Base-by-base conservation (phyloP, 2,329 filamentous ascomycete species). In the Fusarium algeriense region DNA sequence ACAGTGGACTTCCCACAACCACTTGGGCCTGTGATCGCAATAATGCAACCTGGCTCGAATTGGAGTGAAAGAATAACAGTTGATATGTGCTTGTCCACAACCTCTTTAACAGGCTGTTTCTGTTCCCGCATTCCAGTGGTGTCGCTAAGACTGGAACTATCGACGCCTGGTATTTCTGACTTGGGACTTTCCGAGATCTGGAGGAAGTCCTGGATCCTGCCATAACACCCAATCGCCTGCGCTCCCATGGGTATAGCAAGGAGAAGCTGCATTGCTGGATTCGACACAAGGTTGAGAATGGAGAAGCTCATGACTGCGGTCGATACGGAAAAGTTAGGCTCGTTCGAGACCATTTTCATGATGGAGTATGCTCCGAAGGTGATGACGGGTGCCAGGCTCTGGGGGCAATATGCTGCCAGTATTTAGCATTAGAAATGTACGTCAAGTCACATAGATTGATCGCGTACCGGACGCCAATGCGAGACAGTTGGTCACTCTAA, bases 181-280 rank as follows among this genome's bases (percentile, higher is more conserved):
- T 37, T 17, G 9, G 35, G 35, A 37, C 14, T 37, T 28, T 55
- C 52, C 9, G 40, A 7, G 15, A 17, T 55, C n/a, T 37, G 53
- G 6, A 56, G 53, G 26, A 56, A 56, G 1, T 32, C 8, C 15
- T 56, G 53, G 5, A 56, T 56, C 9, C 53, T 45, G 5, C 30
- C 53, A 37, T 56, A 56, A 43, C 53, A 56, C 12, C 53, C 53
- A 13, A 56, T 56, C 3, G 53, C 53, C 30, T 56, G 53, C 17
- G 53, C 53, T n/a, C 53, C 53, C 30, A 56, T 56, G 15, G 53
- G 53, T 9, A 56, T 45, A 5, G 53, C 40, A 4, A 56, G 53
- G 23, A 56, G 53, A 9, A 56, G 53, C 17, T 56, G 53, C 53
- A 56, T 56, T 6, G 53, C 53, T 5, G 53, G 41, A n/a, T 11